Conservation (phyloP, 2,329 filamentous ascomycete species). For the Talaromyces sp. region DNA sequence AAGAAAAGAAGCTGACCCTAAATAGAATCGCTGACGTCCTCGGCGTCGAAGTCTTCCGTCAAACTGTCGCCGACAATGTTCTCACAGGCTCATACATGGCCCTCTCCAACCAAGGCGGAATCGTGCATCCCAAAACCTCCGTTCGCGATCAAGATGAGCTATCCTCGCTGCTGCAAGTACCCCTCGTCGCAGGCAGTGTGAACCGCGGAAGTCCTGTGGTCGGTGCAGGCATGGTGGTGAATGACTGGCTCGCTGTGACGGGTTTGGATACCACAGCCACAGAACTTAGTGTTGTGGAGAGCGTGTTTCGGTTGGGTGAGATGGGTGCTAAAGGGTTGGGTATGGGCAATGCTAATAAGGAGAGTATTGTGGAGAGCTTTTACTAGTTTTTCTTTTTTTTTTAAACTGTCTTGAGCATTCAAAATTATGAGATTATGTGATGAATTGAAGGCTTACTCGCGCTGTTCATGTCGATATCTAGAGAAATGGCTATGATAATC, state of each 20-base stretch:
- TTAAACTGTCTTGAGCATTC: background rate
- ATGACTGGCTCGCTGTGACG: slow-evolving; percentile 95
- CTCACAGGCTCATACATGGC: slow-evolving; percentile 96
- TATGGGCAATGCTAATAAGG: slow-evolving; percentile 62
- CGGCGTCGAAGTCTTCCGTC: slow-evolving; percentile 60
- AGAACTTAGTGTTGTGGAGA: slow-evolving; percentile 93
- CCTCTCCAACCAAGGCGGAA: slow-evolving; percentile 89
- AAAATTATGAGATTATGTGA: background rate
- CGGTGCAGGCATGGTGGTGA: slow-evolving; percentile 94
- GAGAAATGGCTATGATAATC: background rate
- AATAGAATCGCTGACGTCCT: slow-evolving; percentile 74
- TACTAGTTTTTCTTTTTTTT: slow-evolving; percentile 56
- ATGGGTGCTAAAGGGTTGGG: slow-evolving; percentile 64
- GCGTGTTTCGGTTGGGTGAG: slow-evolving; percentile 90
- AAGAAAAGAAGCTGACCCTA: background rate
- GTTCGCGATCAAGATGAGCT: slow-evolving; percentile 99
- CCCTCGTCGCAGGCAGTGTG: slow-evolving; percentile 87
- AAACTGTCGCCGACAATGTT: slow-evolving; percentile 96
- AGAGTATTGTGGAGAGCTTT: slow-evolving; percentile 98
- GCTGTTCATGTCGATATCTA: background rate
- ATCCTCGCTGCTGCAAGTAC: slow-evolving; percentile 86
- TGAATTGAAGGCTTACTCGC: background rate
- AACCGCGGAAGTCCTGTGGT: slow-evolving; percentile 92
- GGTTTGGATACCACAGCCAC: slow-evolving; percentile 95
- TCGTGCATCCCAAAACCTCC: slow-evolving; percentile 94